These are phyloP conservation scores for Rhizopus stolonifer DNA, from an alignment of 371 early-diverging fungal species.

Conservation along the genomic window DNA sequence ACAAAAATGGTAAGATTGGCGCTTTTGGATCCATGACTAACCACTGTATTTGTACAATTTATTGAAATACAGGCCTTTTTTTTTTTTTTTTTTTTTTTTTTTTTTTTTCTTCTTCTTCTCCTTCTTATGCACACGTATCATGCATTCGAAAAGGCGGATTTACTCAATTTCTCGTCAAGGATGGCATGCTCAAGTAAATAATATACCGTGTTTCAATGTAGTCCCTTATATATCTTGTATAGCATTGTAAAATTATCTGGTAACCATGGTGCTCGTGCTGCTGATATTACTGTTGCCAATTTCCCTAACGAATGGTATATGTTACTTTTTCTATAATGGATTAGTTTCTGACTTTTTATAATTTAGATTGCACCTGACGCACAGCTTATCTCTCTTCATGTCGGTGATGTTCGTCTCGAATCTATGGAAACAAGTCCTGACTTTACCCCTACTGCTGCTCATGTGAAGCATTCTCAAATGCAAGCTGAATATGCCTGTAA, in stretches of 20 bases:
- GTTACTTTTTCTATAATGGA: constrained; percentile 12
- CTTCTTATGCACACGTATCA: constrained; percentile 41
- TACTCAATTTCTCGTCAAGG: constrained; percentile 84
- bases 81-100: neutral
- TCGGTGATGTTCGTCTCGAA: constrained; percentile 85
- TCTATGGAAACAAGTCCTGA: constrained; percentile 89
- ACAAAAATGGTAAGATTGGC: no score
- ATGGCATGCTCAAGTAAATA: constrained; percentile 60
- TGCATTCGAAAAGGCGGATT: constrained; percentile 74
- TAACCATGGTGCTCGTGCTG: constrained; percentile 93
- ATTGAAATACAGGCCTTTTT: no score
- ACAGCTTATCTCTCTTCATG: constrained; percentile 90
- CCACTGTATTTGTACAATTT: no score
- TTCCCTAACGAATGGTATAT: constrained; percentile 89
- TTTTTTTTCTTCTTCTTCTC: no score
- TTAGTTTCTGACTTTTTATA: no score
- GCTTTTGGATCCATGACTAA: no score
- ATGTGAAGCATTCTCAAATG: constrained; percentile 84
- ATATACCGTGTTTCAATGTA: neutral
- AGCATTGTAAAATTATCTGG: constrained; percentile 83
- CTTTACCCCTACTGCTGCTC: constrained; percentile 81
- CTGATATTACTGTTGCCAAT: constrained; percentile 81
- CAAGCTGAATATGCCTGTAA: constrained; percentile 79
- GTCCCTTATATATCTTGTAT: neutral
- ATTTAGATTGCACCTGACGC: constrained; percentile 82